phyloP scores from a whole-genome alignment of 176 grass and related monocot genomes.

The Hordeum marinum region DNA sequence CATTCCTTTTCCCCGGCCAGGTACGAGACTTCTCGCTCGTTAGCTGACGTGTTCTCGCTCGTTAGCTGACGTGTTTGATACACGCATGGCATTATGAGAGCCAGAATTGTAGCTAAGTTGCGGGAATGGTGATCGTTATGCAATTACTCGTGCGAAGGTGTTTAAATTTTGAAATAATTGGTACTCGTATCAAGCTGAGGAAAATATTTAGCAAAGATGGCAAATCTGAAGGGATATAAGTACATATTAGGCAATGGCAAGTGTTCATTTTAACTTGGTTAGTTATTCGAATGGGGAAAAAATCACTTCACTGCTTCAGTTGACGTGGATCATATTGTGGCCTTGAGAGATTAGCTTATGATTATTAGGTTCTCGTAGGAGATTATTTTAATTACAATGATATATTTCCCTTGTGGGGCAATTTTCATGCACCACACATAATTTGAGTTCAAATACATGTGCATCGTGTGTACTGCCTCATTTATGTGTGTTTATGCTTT shows the following conservation, averaged over 20 bases:
- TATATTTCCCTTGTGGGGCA: not conserved
- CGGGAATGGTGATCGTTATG: not conserved
- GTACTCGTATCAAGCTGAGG: too few species aligned
- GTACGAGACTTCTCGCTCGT: slow-evolving; percentile 36
- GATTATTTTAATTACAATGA: not conserved
- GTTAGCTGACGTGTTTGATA: not conserved
- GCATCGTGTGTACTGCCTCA: not conserved
- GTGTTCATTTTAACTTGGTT: not conserved
- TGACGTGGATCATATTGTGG: not conserved
- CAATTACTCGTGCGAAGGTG: not conserved
- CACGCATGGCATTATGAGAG: not conserved
- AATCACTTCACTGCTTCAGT: slow-evolving; percentile 14
- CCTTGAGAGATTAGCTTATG: not conserved
- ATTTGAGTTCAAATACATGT: not conserved
- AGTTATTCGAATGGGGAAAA: not conserved
- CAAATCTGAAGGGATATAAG: not conserved
- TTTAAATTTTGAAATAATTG: not conserved
- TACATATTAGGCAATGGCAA: not conserved
- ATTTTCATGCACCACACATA: not conserved
- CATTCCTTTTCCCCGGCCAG: slow-evolving; percentile 95
- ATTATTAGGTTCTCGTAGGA: not conserved
- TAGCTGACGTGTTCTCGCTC: not conserved
- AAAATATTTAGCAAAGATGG: not conserved
- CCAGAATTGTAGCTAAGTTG: not conserved
- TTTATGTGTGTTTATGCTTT: not conserved